These are phyloP conservation scores for Ophiostoma himal-ulmi DNA, from an alignment of 2,329 filamentous ascomycete species.

Conservation along the genomic window DNA sequence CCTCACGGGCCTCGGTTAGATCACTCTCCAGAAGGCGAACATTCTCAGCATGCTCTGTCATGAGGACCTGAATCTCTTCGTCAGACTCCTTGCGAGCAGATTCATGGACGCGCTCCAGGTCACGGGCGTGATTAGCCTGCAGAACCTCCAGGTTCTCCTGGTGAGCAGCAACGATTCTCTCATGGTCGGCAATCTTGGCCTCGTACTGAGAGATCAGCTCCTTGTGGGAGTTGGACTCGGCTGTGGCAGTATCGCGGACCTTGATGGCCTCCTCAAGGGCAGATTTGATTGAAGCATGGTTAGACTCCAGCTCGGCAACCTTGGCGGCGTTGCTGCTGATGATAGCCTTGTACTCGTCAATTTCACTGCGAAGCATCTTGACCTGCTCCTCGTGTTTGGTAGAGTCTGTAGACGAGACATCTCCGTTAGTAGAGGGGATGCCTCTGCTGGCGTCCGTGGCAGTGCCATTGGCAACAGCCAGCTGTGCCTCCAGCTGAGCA, in stretches of 20 bases:
- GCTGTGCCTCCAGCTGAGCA: slow-evolving; percentile 60
- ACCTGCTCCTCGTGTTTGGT: slow-evolving; percentile 56
- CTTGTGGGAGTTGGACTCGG: slow-evolving; percentile 43
- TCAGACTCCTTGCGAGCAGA: slow-evolving; percentile 52
- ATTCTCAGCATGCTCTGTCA: slow-evolving; percentile 54
- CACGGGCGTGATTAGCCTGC: slow-evolving; percentile 45
- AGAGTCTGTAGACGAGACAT: slow-evolving; percentile 28
- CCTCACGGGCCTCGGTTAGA: slow-evolving; percentile 59
- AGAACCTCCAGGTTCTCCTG: slow-evolving; percentile 48
- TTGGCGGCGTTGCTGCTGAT: slow-evolving; percentile 63
- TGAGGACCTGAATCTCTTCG: slow-evolving; percentile 51
- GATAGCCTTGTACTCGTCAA: slow-evolving; percentile 73
- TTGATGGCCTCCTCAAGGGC: slow-evolving; percentile 58
- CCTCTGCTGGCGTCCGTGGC: slow-evolving; percentile 37
- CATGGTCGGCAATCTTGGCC: slow-evolving; percentile 55
- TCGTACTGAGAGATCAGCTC: slow-evolving; percentile 50
- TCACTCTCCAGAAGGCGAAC: slow-evolving; percentile 55
- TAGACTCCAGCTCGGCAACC: slow-evolving; percentile 67
- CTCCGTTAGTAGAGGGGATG: slow-evolving; percentile 26
- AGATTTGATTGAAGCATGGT: slow-evolving; percentile 58
- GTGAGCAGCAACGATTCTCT: slow-evolving; percentile 50
- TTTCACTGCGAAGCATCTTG: slow-evolving; percentile 60
- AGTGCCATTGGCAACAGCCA: slow-evolving; percentile 31
- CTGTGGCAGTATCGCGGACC: slow-evolving; percentile 48
- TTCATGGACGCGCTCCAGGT: slow-evolving; percentile 44